These are phyloP conservation scores for Xylaria sp. DNA, from an alignment of 2,329 filamentous ascomycete genomes.

Conservation along the genomic window DNA sequence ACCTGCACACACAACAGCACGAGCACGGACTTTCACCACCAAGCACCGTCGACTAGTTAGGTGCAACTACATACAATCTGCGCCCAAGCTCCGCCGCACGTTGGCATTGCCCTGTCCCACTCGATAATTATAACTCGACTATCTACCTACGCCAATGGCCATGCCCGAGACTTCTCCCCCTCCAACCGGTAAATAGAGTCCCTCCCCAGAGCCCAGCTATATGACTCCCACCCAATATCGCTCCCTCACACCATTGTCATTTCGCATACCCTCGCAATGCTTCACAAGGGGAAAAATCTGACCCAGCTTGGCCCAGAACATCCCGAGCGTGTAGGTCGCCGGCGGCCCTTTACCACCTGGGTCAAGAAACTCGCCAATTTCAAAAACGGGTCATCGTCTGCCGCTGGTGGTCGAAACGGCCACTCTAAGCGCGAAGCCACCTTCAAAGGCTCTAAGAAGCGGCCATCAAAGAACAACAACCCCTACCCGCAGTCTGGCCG, in stretches of 20 bases:
- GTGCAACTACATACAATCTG: background rate
- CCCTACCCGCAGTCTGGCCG: conserved; percentile 89
- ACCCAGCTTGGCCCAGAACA: conserved; percentile 67
- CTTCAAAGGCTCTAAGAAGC: conserved; percentile 66
- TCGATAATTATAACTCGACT: background rate
- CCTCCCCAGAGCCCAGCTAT: conserved; percentile 2
- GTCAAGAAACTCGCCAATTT: conserved; percentile 93
- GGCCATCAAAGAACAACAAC: conserved; percentile 77
- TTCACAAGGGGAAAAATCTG: conserved; percentile 30
- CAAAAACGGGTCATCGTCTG: conserved; percentile 71
- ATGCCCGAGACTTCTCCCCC: conserved; percentile 47
- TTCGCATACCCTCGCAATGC: conserved; percentile 21
- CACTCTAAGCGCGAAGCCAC: conserved; percentile 55
- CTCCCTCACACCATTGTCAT: conserved; percentile 10
- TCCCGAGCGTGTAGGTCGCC: conserved; percentile 70
- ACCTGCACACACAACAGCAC: background rate
- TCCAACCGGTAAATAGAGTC: conserved; percentile 42
- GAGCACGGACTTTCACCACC: conserved; percentile 19
- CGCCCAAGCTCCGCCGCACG: conserved; percentile 14
- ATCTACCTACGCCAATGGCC: conserved; percentile 40
- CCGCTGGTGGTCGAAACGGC: conserved; percentile 57
- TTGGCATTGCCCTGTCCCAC: conserved; percentile 10
- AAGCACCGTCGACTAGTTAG: conserved; percentile 6
- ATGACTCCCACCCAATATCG: background rate
- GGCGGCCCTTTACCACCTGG: conserved; percentile 90